A percentile compares a stretch with the other conserved stretches of the same genome.
Evolutionary conservation across 345 rosid species (phyloP).

Genomic region (Zanthoxylum bungeanum): DNA sequence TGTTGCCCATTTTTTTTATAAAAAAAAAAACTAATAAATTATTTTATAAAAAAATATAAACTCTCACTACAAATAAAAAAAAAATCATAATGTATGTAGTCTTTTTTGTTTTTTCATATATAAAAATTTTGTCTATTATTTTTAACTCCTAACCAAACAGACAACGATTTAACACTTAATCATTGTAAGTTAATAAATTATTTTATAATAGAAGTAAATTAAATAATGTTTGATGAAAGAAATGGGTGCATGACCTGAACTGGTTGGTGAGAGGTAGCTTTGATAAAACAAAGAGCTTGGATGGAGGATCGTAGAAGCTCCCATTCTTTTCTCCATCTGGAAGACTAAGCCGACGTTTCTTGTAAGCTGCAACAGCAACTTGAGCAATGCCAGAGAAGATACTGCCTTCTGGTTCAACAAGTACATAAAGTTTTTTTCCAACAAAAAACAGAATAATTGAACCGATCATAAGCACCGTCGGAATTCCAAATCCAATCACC

Average conservation of each 20-base stretch:
- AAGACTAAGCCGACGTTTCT: slow-evolving; percentile 38
- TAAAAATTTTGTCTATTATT: too few species aligned
- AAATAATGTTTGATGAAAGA: not conserved
- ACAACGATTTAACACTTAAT: too few species aligned
- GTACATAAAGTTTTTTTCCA: slow-evolving; percentile 59
- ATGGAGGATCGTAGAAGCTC: slow-evolving; percentile 51
- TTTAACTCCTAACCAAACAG: too few species aligned
- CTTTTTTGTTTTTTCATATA: too few species aligned
- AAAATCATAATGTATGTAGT: too few species aligned
- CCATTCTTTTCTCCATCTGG: slow-evolving; percentile 16
- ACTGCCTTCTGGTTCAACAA: slow-evolving; percentile 65
- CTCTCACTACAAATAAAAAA: too few species aligned
- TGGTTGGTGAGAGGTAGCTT: slow-evolving; percentile 62
- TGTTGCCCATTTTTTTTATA: too few species aligned
- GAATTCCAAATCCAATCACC: slow-evolving; percentile 74
- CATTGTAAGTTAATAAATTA: not conserved
- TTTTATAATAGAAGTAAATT: not conserved
- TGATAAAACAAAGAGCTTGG: slow-evolving; percentile 23
- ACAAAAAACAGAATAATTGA: slow-evolving; percentile 50
- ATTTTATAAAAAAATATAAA: too few species aligned
- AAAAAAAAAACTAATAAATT: too few species aligned
- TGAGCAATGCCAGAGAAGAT: slow-evolving; percentile 47
- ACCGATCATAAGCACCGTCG: slow-evolving; percentile 48
- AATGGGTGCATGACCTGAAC: slow-evolving; percentile 44
- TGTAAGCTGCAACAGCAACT: slow-evolving; percentile 52